Conservation (phyloP, 78 protist genomes). For the Blattamonas nauphoetae region DNA sequence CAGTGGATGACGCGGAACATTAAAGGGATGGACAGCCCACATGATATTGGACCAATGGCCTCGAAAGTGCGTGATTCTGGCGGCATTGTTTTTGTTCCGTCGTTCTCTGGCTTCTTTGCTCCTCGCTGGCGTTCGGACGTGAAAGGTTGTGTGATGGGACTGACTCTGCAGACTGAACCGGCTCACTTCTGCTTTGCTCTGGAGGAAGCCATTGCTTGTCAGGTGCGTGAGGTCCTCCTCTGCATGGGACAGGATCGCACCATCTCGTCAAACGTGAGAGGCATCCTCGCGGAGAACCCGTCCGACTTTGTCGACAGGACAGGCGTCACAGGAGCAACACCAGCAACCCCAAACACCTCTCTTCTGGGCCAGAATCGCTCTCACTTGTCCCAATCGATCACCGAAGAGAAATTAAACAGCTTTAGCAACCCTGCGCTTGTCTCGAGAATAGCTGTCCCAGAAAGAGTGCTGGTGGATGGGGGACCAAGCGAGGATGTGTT, state of each 20-base stretch:
- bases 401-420: neutral
- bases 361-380: neutral
- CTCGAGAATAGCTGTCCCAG: neutral
- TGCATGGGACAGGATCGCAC: constrained; percentile 46
- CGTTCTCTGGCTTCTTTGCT: neutral
- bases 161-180: constrained; percentile 56
- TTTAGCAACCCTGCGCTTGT: neutral
- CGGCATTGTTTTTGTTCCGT: neutral
- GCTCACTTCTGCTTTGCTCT: constrained; percentile 66
- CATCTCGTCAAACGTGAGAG: neutral
- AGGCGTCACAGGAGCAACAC: neutral
- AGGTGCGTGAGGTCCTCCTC: constrained; percentile 48
- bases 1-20: constrained; percentile 67
- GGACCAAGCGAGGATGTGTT: constrained; percentile 1
- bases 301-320: too few species aligned
- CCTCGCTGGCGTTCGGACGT: constrained; percentile 27
- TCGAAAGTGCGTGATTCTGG: constrained; percentile 40
- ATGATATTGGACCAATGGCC: constrained; percentile 49
- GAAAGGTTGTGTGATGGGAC: constrained; percentile 43
- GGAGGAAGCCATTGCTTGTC: constrained; percentile 58
- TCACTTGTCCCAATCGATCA: neutral
- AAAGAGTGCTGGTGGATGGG: constrained; percentile 13
- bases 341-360: neutral
- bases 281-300: neutral
- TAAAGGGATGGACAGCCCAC: constrained; percentile 18